Base-by-base conservation (phyloP, 345 rosid genomes). In the Salix dunnii region DNA sequence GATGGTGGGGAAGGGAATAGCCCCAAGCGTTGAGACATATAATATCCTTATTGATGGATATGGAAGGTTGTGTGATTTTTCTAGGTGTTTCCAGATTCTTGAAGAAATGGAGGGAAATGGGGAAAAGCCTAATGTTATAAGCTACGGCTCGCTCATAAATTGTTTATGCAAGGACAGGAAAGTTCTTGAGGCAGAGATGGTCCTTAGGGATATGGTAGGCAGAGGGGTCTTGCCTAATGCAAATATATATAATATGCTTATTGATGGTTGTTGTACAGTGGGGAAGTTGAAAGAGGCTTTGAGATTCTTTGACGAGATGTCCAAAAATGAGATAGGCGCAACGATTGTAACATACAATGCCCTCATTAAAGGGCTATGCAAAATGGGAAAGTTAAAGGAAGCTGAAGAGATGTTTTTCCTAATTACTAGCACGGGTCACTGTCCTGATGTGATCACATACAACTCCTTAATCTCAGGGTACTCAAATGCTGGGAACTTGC, bases 321-420 rank as follows among this genome's bases (percentile, higher is more conserved):
- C 73, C 53, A 80, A 78, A 79, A 76, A 38, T 75, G 91, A 80
- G 69, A 78, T 86, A 23, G 27, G 58, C 43, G 86, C 88, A 18
- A 89, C 92, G n/a, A 67, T 94, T 71, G 89, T 90, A 48, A 94
- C 97, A 13, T 94, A 89, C 81, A 92, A 94, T 79, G 77, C 88
- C 27, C 91, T 94, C 61, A 88, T 92, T 68, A 79, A 86, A 36
- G 95, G 97, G 55, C 84, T 94, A 46, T 87, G 92, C 86, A 89
- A 86, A 81, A 81, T 31, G 36, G 87, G 88, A 35, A 88, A 76
- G 82, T 51, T 89, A 75, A 38, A 13, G 13, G 93, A 90, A 83
- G 97, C 94, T 35, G 97, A 94, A 83, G 88, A 85, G 65, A 55
- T 90, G 79, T 79, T 94, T 83, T 75, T 55, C 55, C 85, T 79